Evolutionary conservation across 257 asterid species (phyloP).

Genomic region (Haberlea rhodopensis): DNA sequence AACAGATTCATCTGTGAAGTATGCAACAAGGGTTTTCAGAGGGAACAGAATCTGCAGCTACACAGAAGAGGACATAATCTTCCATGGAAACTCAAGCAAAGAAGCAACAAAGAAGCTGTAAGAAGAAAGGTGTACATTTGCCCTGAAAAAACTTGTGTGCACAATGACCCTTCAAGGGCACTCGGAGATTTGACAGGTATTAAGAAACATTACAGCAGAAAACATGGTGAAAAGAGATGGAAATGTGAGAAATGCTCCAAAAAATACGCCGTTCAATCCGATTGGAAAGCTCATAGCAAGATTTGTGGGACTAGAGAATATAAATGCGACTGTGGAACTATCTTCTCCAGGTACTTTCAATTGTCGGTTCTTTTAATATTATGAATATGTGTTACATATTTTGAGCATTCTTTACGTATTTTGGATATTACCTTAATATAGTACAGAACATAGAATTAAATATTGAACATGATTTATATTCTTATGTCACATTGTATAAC

Average conservation of each 20-base stretch:
- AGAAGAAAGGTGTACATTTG: conserved; percentile 84
- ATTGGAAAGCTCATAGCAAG: conserved; percentile 95
- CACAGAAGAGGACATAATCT: conserved; percentile 89
- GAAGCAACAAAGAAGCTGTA: conserved; percentile 53
- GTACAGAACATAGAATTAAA: neutral
- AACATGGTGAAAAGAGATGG: conserved; percentile 95
- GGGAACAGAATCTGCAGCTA: conserved; percentile 88
- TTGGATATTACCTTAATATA: neutral
- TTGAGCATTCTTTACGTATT: no score
- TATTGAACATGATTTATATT: neutral
- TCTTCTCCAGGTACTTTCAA: conserved; percentile 73
- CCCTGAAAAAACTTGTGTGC: conserved; percentile 83
- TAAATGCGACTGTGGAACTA: conserved; percentile 93
- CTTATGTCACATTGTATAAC: conserved; percentile 7
- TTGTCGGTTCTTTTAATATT: neutral
- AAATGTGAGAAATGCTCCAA: conserved; percentile 90
- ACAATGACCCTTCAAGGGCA: conserved; percentile 79
- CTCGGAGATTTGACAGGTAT: conserved; percentile 86
- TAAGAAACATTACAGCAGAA: conserved; percentile 78
- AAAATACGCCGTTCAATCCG: conserved; percentile 90
- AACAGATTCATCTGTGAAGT: conserved; percentile 83
- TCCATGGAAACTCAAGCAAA: conserved; percentile 90
- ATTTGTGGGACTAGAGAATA: conserved; percentile 92
- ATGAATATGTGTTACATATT: neutral
- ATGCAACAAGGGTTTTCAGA: conserved; percentile 92